Percentiles rank a stretch among this genome's conserved stretches.
Conservation (phyloP, 352 stramenopile genomes). For the Phytophthora fragariaefolia region DNA sequence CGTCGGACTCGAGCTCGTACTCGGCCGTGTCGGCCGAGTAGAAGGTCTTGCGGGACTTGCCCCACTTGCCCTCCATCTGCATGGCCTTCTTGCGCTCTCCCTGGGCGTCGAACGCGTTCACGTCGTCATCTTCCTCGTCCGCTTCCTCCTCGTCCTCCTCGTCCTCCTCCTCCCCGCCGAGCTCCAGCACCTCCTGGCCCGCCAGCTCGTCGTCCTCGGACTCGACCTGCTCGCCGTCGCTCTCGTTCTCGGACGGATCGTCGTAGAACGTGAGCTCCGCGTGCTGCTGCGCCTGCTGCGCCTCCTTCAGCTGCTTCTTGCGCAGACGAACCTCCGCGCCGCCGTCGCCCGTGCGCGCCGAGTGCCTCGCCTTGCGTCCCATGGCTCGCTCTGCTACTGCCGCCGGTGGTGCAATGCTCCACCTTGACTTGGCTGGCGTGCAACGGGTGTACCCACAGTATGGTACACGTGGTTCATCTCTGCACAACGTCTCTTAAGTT, state of each 20-base stretch:
- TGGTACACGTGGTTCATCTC: neutral
- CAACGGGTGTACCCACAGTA: neutral
- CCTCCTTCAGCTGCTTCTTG: conserved; percentile 68
- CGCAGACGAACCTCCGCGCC: conserved; percentile 73
- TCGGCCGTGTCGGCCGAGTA: conserved; percentile 88
- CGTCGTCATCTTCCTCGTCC: conserved; percentile 53
- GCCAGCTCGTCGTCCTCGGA: conserved; percentile 69
- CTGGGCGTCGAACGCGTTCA: conserved; percentile 61
- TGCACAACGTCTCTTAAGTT: neutral
- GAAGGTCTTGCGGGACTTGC: conserved; percentile 87
- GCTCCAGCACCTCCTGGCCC: conserved; percentile 75
- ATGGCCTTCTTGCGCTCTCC: conserved; percentile 72
- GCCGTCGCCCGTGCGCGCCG: conserved; percentile 77
- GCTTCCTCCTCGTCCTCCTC: conserved; percentile 47
- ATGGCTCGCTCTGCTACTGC: conserved; percentile 42
- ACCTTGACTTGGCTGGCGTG: conserved; percentile 26
- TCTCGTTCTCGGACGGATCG: conserved; percentile 82
- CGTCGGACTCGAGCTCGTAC: conserved; percentile 82
- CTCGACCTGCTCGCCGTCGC: conserved; percentile 56
- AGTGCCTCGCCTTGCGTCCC: conserved; percentile 76
- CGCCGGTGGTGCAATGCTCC: neutral
- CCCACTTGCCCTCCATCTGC: conserved; percentile 87
- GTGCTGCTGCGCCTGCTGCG: conserved; percentile 60
- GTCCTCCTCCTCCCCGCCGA: conserved; percentile 55
- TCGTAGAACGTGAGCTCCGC: conserved; percentile 88